Evolutionary conservation across 2,329 filamentous ascomycete species (phyloP), one percentile per base, ranked within the genome.

Genomic region (Hypoxylon sp.): DNA sequence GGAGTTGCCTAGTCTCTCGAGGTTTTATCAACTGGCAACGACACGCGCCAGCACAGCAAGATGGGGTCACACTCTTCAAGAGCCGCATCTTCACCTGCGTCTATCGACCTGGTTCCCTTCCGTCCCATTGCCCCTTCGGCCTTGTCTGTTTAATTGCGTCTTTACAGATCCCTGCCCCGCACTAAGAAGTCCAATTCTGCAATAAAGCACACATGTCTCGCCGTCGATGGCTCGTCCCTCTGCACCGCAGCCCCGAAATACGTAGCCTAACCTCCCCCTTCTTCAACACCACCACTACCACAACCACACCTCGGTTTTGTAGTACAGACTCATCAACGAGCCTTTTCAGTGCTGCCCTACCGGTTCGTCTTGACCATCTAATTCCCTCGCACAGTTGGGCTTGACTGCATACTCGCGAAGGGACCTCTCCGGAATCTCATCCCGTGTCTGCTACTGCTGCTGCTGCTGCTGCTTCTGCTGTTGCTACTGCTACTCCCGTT

Each of bases 1-100:
- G 82, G 82, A 83, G 80, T 78, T 79, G 77, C 73, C 75, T 83
- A 82, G 80, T 79, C 76, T 79, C 77, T 79, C 76, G 77, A 75
- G 73, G 75, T 81, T 78, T 78, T 78, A 83, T 86, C 81, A 85
- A 92, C 87, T 93, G 89, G 89, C 82, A 82, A 84, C 80, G 80
- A 87, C 80, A 79, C 78, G 86, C 87, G 90, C 90, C 91, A 95
- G 81, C 90, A 88, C 91, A 95, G 91, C 90, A 89, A 78, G 76
- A 84, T 83, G 81, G 58, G 82, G 82, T 83, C 82, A 81, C 81
- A 83, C 80, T 80, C 73, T 80, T 68, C 64, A 78, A 84, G 81
- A 84, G 83, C 83, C 83, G 82, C 82, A 86, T 83, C 75, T 77
- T 73, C 71, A 79, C 79, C 76, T 82, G 80, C 79, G 78, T 82